A percentile compares a stretch with the other conserved stretches of the same genome.
Conservation (phyloP, 2,329 filamentous ascomycete species). For the Botrytis porri region DNA sequence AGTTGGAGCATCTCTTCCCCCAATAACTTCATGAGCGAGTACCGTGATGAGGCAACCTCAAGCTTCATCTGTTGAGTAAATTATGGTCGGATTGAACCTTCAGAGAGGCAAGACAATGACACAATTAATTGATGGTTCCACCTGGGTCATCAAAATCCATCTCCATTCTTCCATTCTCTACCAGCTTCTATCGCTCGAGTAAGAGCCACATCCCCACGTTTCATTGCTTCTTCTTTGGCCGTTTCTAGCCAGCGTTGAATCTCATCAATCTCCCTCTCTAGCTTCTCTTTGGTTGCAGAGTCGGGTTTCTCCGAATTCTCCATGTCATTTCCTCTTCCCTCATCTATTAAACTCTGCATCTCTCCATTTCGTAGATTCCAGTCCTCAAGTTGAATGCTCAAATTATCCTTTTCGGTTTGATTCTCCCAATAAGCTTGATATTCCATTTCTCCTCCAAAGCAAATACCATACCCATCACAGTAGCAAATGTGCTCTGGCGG, state of each 20-base stretch:
- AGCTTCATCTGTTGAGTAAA: not conserved
- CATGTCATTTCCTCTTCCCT: not conserved
- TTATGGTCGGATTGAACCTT: not conserved
- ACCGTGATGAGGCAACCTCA: not conserved
- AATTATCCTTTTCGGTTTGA: not conserved
- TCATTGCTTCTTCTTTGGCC: constrained; percentile 25
- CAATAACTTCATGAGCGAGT: not conserved
- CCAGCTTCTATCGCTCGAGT: constrained; percentile 30
- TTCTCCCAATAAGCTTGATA: constrained; percentile 22
- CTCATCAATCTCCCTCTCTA: constrained; percentile 24
- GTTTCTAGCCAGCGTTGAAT: constrained; percentile 24
- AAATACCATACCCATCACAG: constrained; percentile 38
- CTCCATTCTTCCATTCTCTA: constrained; percentile 28
- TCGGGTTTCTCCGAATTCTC: constrained; percentile 19
- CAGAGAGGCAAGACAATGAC: not conserved
- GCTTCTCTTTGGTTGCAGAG: constrained; percentile 18
- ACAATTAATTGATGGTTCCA: not conserved
- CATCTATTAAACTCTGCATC: not conserved
- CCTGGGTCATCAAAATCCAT: constrained; percentile 21
- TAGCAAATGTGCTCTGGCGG: constrained; percentile 34
- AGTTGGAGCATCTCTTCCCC: not conserved
- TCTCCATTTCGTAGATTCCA: not conserved
- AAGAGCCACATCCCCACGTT: constrained; percentile 26
- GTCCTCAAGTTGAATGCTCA: not conserved
- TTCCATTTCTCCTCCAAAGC: constrained; percentile 34